A percentile compares a stretch with the other conserved stretches of the same genome.
Conservation (phyloP, 331 rosid species). For the Acacia pycnantha region DNA sequence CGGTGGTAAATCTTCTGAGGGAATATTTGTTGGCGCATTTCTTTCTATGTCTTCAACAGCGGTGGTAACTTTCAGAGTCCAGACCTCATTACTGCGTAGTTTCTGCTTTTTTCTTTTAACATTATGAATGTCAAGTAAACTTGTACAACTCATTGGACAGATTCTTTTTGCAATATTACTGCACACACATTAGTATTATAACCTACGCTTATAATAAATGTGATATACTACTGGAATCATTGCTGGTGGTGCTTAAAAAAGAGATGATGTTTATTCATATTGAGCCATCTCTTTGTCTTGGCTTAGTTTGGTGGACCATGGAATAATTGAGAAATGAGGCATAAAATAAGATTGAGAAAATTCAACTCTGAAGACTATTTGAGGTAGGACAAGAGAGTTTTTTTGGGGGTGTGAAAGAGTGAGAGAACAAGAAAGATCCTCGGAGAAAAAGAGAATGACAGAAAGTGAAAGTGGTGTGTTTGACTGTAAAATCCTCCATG, state of each 20-base stretch:
- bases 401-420: not conserved
- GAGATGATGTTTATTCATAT: constrained; percentile 13
- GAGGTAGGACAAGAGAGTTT: not conserved
- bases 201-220: constrained; percentile 20
- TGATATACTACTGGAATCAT: constrained; percentile 11
- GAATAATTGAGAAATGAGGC: constrained; percentile 20
- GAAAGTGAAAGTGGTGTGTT: not conserved
- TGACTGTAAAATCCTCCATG: not conserved
- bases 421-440: not conserved
- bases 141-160: constrained; percentile 7
- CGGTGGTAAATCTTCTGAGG: constrained; percentile 94
- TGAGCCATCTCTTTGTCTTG: constrained; percentile 3
- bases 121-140: constrained; percentile 16
- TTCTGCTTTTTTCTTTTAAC: constrained; percentile 5
- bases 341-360: not conserved
- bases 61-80: constrained; percentile 54
- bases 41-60: constrained; percentile 97
- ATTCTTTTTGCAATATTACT: constrained; percentile 1
- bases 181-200: constrained; percentile 2
- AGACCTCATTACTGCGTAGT: constrained; percentile 10
- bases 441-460: not conserved
- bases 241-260: constrained; percentile 12
- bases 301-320: constrained; percentile 7
- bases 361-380: not conserved
- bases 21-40: constrained; percentile 82